Evolutionary conservation across 2,329 filamentous ascomycete species (phyloP).

Genomic region (Corinectria fuckeliana): DNA sequence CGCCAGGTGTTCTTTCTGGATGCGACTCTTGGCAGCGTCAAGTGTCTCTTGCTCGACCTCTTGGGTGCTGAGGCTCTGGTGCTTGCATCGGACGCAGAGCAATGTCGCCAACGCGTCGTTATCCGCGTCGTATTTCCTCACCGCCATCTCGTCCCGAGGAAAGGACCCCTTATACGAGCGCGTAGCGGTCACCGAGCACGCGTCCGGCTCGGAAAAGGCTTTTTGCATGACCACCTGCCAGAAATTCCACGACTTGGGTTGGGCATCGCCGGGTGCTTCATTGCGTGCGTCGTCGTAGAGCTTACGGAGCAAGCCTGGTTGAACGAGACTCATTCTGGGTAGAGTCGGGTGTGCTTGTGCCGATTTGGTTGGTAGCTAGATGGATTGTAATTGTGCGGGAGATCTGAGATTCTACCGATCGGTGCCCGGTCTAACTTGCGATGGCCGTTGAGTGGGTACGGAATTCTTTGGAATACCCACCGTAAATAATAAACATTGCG

Average conservation of each 20-base stretch:
- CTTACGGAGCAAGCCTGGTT: not conserved
- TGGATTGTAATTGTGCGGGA: not conserved
- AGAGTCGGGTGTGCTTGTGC: not conserved
- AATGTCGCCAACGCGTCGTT: not conserved
- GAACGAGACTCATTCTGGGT: not conserved
- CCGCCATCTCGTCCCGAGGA: not conserved
- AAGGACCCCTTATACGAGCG: not conserved
- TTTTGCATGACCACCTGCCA: not conserved
- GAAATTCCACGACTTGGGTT: not conserved
- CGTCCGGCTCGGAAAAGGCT: not conserved
- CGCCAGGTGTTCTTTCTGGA: not conserved
- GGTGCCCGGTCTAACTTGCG: too few relatives aligned
- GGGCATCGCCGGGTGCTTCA: not conserved
- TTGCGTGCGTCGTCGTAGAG: not conserved
- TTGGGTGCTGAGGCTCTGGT: too few relatives aligned
- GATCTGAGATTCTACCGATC: too few relatives aligned
- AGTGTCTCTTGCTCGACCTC: constrained; percentile 5
- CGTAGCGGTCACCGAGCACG: not conserved
- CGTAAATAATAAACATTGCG: too few relatives aligned
- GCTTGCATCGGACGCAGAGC: not conserved
- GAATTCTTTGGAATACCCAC: too few relatives aligned
- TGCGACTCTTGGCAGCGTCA: constrained; percentile 7
- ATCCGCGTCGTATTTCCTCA: not conserved
- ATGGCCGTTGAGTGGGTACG: too few relatives aligned
- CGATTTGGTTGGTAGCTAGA: not conserved